Evolutionary conservation across 2,329 filamentous ascomycete species (phyloP), one percentile per base, ranked within the genome.

Genomic region (Xylaria sp.): DNA sequence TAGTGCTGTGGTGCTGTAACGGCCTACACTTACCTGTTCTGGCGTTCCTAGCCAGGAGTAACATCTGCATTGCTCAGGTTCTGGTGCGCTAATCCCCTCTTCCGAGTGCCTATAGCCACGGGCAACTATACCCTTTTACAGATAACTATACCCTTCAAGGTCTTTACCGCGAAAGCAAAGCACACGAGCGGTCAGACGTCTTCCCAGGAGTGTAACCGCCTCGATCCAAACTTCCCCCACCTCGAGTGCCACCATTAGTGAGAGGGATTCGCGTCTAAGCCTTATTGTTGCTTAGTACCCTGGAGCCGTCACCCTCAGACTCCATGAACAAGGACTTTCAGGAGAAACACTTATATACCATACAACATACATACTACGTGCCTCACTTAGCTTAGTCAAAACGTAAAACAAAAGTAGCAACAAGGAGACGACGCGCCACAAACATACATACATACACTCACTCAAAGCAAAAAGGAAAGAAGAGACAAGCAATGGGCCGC

Each of bases 401-500:
- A 58, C 34, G n/a, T 37, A 28, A n/a, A 58, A 55, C 28, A 20
- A 25, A 18, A 28, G 15, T 37, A 10, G 6, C 15, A 28, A 6
- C 23, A 63, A 10, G 41, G 15, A 51, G 37, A 63, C 55, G 20
- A 34, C 25, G 34, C 25, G 3, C n/a, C 13, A 20, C 7, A 51
- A 28, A 18, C 10, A 57, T 31, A 34, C 5, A 20, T 4, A 5
- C 15, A 54, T 2, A 7, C 46, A 37, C 12, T 15, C 23, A 41
- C 15, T 28, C 55, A 25, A 9, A 20, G 15, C 46, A 50, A 50
- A 7, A 23, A n/a, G n/a, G n/a, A 1, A 18, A 10, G 23, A 12
- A 20, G 2, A 54, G 6, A 37, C 6, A 28, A 59, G 18, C 46
- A 18, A 72, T 72, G 70, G 60, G 65, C 23, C 70, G 70, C 52